Evolutionary conservation across 1,139 yeast species (phyloP).

Genomic region (Cylindricascospora bacillispora): DNA sequence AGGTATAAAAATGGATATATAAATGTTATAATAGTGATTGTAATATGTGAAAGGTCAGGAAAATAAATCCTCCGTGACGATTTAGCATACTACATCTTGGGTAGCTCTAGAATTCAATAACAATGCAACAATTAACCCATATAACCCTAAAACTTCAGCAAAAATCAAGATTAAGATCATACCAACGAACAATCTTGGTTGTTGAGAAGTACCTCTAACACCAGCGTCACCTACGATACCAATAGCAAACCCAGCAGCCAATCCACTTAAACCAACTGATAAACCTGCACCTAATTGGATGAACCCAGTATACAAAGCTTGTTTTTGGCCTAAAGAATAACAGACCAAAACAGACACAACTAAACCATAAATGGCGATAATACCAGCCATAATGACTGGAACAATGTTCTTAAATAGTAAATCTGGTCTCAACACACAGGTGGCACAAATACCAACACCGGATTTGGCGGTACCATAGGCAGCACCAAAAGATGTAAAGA

Average conservation of each 20-base stretch:
- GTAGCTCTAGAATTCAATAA: conserved; percentile 95
- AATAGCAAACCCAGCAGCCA: conserved; percentile 97
- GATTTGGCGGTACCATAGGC: conserved; percentile 99
- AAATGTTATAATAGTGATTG: too few relatives aligned
- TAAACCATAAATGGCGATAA: conserved; percentile 95
- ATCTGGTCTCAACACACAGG: conserved; percentile 95
- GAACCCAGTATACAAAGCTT: conserved; percentile 92
- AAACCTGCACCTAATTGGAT: conserved; percentile 79
- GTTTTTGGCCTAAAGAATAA: conserved; percentile 76
- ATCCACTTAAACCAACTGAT: conserved; percentile 92
- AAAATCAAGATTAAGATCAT: conserved; percentile 94
- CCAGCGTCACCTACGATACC: conserved; percentile 99
- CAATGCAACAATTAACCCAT: conserved; percentile 95
- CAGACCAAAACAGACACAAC: conserved; percentile 95
- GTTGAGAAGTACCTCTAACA: conserved; percentile 92
- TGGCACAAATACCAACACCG: conserved; percentile 99
- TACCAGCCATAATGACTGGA: conserved; percentile 99
- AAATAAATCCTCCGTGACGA: too few relatives aligned
- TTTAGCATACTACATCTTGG: conserved; percentile 83
- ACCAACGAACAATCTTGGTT: conserved; percentile 94
- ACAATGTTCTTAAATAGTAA: conserved; percentile 79
- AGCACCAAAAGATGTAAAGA: conserved; percentile 98
- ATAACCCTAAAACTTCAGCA: conserved; percentile 96
- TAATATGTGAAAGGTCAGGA: too few relatives aligned
- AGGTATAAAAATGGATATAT: too few relatives aligned